A percentile compares a stretch with the other conserved stretches of the same genome.
phyloP scores from a whole-genome alignment of 768 basidiomycete species.

The Boletus rufocinnamomeus region DNA sequence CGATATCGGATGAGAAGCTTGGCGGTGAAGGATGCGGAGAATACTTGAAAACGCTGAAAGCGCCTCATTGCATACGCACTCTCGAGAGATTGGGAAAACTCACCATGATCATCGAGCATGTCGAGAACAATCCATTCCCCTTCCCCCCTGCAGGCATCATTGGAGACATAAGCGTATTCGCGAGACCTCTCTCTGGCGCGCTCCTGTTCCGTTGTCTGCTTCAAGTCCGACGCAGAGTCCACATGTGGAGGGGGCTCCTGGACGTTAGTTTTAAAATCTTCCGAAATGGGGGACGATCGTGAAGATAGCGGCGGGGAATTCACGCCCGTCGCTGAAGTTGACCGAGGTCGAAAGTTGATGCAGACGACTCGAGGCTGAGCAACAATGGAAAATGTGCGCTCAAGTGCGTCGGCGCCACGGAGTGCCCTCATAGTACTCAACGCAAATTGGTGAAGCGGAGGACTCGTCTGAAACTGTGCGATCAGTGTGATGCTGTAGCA shows the following conservation, averaged over 20 bases:
- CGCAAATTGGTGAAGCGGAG: slow-evolving; percentile 42
- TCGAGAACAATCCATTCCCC: slow-evolving; percentile 57
- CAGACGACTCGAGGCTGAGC: slow-evolving; percentile 39
- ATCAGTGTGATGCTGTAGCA: slow-evolving; percentile 4
- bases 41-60: slow-evolving; percentile 48
- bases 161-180: not conserved
- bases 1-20: slow-evolving; percentile 34
- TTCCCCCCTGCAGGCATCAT: slow-evolving; percentile 20
- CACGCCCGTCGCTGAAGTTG: not conserved
- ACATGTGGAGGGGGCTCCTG: not conserved
- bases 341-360: slow-evolving; percentile 38
- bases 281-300: slow-evolving; percentile 30
- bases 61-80: not conserved
- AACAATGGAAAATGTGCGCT: slow-evolving; percentile 26
- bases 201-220: slow-evolving; percentile 8
- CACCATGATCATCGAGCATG: slow-evolving; percentile 49
- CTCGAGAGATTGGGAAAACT: not conserved
- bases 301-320: slow-evolving; percentile 22
- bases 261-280: slow-evolving; percentile 8
- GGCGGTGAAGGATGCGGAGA: slow-evolving; percentile 55
- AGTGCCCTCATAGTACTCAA: slow-evolving; percentile 45
- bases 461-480: slow-evolving; percentile 36
- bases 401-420: slow-evolving; percentile 47
- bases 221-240: not conserved
- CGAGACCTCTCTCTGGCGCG: not conserved